Evolutionary conservation across 805 yeast species (phyloP), one percentile per base, ranked within the genome.

Genomic region (Yarrowia sp.): DNA sequence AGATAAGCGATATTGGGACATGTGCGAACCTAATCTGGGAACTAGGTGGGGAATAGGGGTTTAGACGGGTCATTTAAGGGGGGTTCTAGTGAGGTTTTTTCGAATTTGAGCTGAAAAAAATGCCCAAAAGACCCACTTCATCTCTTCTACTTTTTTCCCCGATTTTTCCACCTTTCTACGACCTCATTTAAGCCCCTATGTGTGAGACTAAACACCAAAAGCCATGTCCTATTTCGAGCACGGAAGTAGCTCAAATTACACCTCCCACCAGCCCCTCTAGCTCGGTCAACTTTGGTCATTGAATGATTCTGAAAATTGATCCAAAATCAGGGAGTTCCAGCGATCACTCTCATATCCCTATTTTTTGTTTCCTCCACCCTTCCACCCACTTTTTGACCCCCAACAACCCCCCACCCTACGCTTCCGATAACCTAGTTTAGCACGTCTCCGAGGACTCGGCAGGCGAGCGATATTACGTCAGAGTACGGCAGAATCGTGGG

Each of bases 1-100:
- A 58, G 64, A 58, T 58, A 58, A 58, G 64, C 49, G 64, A 58
- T 58, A 42, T 43, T 58, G 64, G 64, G 64, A 58, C 49, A 39
- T 40, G 50, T 42, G 64, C 30, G 36, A 58, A 58, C 50, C 30
- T 58, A 20, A 58, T 58, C 64, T 42, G 15, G n/a, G 30, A 24
- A 8, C 17, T 52, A 9, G 55, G 39, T 49, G 55, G 43, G 58
- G 42, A 50, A 36, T 52, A 52, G 56, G 56, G 19, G 42, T 24
- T 4, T 4, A 24, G 30, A 24, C 6, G 30, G 30, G 30, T 4
- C 6, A 24, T 24, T 24, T 24, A 1, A 7, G 3, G 6, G 30
- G 30, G 30, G 3, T 24, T 4, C 6, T 24, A 24, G 3, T 24
- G 30, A 24, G 3, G 30, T 0, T 24, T 24, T 24, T 24, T 24